Evolutionary conservation across 805 yeast species (phyloP), one percentile per base, ranked within the genome.

Genomic region (Candida montana): DNA sequence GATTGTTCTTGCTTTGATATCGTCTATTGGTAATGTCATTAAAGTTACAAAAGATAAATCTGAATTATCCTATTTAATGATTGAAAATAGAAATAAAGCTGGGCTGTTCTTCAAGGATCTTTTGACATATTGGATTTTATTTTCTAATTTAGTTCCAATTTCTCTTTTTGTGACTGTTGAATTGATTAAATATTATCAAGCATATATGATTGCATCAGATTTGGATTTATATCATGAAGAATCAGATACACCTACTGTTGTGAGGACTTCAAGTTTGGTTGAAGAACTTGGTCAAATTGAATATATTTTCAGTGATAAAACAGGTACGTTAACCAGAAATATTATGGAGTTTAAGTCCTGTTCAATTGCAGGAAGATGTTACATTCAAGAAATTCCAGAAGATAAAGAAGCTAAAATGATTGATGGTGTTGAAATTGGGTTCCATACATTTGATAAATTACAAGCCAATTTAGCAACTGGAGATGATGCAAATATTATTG

Each of bases 271-370:
- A 2, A 84, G 96, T 12, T 72, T 93, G 52, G 99, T 93, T 7
- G 99, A 93, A 63, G 99, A 93, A 54, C 70, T 93, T 49, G 99
- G 99, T 21, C 99, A 93, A 62, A 90, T 93, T 55, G 95, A 91
- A 59, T 90, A 89, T 58, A 85, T 93, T 18, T 93, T 93, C 65
- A 86, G 96, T 61, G 99, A 93, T 63, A 93, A 93, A 59, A 93
- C 99, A 0, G 99, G 99, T 24, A 93, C 99, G 0, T 70, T 93
- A 45, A 93, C 99, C 0, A 69, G 97, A 63, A 93, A 93, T 58
- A 83, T 93, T 41, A 93, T 93, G 99, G 98, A 89, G 63, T 93
- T 87, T 65, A 89, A 86, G 59, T 79, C 93, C 8, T 89, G 96
- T 54, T 77, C 96, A 0, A 88, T 93, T 57, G 97, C 89, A 3